Evolutionary conservation across 2,329 filamentous ascomycete genomes (phyloP), one percentile per base, ranked within the genome.

Genomic region (Neophaeococcomyces aloes): DNA sequence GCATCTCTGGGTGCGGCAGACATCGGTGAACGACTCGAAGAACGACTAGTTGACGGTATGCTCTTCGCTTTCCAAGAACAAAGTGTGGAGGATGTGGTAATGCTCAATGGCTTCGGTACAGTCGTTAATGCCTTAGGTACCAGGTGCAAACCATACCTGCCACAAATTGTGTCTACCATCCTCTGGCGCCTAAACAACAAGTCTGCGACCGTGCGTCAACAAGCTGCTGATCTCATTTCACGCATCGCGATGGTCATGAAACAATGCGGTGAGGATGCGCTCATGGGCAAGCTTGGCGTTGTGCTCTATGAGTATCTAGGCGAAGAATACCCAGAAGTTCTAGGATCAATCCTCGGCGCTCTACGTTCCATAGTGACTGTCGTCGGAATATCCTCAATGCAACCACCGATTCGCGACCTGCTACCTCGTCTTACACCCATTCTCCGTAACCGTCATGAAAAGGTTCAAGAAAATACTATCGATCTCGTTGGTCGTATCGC

Each of bases 171-270:
- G 65, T 88, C 83, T 62, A 95, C 89, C 2, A 94, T 98, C 58
- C 78, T 98, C 17, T 95, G 87, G 83, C 78, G 91, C 23, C 70
- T 98, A 48, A 96, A 96, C 75, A 95, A 98, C 74, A 96, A 96
- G 67, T 93, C 86, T 3, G 83, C 91, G 6, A 94, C 89, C 1
- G 91, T 98, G 29, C 83, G 91, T 53, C 91, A 98, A 63, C 91
- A 98, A 65, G 88, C 91, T 2, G 91, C 91, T 4, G 91, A 98
- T 62, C 75, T 98, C 35, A 93, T 98, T 54, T 94, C 88, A 7
- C 85, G 91, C 17, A 94, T 98, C 57, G 91, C 91, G 4, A 89
- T 95, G 74, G 89, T 96, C 39, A 96, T 98, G 88, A 93, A 93
- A 68, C 88, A 96, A 66, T 98, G 91, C 60, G 88, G 87, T 39